A percentile compares a stretch with the other conserved stretches of the same genome.
Evolutionary conservation across 2,329 filamentous ascomycete genomes (phyloP).

Genomic region (Pestalotiopsis sp.): DNA sequence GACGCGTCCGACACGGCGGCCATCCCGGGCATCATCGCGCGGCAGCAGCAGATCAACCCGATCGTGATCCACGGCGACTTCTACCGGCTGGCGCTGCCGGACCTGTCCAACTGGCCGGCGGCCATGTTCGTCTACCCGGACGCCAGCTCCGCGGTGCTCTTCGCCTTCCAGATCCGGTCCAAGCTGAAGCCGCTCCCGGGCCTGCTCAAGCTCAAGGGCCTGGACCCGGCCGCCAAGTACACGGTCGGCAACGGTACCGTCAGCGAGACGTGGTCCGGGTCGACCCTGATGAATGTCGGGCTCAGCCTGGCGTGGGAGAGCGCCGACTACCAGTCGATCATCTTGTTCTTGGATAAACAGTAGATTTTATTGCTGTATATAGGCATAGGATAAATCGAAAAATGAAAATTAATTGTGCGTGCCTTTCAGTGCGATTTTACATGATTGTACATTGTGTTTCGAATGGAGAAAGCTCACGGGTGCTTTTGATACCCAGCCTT

Average conservation of each 20-base stretch:
- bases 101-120: constrained; percentile 64
- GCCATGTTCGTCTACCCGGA: constrained; percentile 61
- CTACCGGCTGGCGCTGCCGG: constrained; percentile 60
- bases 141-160: constrained; percentile 52
- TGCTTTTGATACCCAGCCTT: background rate
- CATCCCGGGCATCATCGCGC: constrained; percentile 55
- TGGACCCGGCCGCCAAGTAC: constrained; percentile 58
- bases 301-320: constrained; percentile 31
- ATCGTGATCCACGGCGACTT: constrained; percentile 61
- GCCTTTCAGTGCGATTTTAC: too few relatives aligned
- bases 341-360: constrained; percentile 55
- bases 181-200: constrained; percentile 56
- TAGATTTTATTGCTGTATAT: background rate
- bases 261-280: constrained; percentile 55
- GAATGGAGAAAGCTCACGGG: background rate
- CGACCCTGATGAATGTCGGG: constrained; percentile 65
- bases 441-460: too few relatives aligned
- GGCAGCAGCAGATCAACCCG: constrained; percentile 60
- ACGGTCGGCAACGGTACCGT: constrained; percentile 44
- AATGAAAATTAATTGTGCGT: background rate
- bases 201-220: constrained; percentile 55
- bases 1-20: constrained; percentile 50
- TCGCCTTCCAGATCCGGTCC: constrained; percentile 61
- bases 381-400: background rate
- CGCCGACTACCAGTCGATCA: constrained; percentile 58